Base-by-base conservation (phyloP, 225 moss, liverwort and hornwort genomes). In the Ulota crispa region DNA sequence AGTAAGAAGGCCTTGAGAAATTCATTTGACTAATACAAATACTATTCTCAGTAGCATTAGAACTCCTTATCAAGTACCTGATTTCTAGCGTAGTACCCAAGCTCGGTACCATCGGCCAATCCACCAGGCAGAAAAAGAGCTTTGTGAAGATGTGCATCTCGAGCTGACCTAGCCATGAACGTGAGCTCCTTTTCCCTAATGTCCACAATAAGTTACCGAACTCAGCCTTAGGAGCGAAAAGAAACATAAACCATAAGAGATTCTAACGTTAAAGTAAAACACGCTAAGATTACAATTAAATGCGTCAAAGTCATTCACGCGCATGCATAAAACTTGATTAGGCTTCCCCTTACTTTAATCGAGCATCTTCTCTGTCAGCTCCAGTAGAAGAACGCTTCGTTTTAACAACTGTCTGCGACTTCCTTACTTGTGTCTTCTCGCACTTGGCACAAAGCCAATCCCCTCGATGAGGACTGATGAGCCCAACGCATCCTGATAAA, bases 41-140 rank as follows among this genome's bases (percentile, higher is more conserved):
- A 72, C 28, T 5, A 72, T 28, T 72, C 14, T 12, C 56, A 56
- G 57, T 26, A 34, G 37, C 23, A 77, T 13, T 55, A 54, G 11
- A 75, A 79, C 53, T n/a, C n/a, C 36, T 64, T 64, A 65, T 43
- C 55, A 71, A 72, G 31, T 79, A 90, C 90, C 90, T 90, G 79
- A 68, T 79, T 86, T 81, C 88, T 86, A 26, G 84, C 79, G 27
- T 88, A 84, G 73, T 90, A 90, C 18, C 88, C 90, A 68, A 90
- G 84, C 83, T 86, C 88, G 53, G 88, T 88, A 72, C 88, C 90
- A 79, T 90, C 90, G 21, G 84, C 47, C 76, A 90, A 78, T 82
- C 90, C 90, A 72, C 84, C 88, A 13, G 90, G 89, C 8, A 89
- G 72, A 56, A 89, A 89, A 76, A 89, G 86, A 61, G 89, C 78